These are phyloP conservation scores for Aphanomyces cochlioides DNA, from an alignment of 352 stramenopile genomes.

Conservation along the genomic window DNA sequence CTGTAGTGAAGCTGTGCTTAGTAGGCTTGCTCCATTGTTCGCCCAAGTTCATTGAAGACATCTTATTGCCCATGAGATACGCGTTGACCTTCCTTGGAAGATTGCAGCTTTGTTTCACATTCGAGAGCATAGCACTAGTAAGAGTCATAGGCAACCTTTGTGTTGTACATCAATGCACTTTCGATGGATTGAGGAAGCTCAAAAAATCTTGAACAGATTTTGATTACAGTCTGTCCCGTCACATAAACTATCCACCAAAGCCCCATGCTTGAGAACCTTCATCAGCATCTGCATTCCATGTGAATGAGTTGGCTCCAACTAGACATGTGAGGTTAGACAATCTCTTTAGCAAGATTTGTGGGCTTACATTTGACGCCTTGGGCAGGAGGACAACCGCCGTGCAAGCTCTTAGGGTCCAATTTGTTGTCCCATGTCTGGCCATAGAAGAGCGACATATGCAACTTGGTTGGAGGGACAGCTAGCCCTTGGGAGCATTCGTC, in stretches of 20 bases:
- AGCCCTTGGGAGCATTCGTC: conserved; percentile 71
- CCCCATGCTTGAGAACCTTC: conserved; percentile 38
- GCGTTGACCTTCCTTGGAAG: too few relatives aligned
- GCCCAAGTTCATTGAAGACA: too few relatives aligned
- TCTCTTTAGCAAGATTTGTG: too few relatives aligned
- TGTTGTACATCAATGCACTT: background rate
- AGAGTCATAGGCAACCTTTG: background rate
- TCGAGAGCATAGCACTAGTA: background rate
- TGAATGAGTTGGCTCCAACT: conserved; percentile 68
- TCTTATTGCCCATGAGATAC: too few relatives aligned
- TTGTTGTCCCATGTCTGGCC: conserved; percentile 69
- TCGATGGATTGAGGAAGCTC: background rate
- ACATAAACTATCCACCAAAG: conserved; percentile 20
- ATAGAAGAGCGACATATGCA: conserved; percentile 83
- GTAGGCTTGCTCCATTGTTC: too few relatives aligned
- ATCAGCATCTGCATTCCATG: conserved; percentile 62
- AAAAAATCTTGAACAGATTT: background rate
- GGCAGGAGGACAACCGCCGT: conserved; percentile 61
- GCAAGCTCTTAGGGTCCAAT: conserved; percentile 69
- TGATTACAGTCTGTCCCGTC: background rate
- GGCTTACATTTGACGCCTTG: conserved; percentile 52
- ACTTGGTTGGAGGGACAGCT: conserved; percentile 58
- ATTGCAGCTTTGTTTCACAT: too few relatives aligned
- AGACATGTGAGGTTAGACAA: background rate
- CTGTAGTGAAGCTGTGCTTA: too few relatives aligned